Evolutionary conservation across 2,329 filamentous ascomycete genomes (phyloP), one percentile per base, ranked within the genome.

Genomic region (Rhynchosporium agropyri): DNA sequence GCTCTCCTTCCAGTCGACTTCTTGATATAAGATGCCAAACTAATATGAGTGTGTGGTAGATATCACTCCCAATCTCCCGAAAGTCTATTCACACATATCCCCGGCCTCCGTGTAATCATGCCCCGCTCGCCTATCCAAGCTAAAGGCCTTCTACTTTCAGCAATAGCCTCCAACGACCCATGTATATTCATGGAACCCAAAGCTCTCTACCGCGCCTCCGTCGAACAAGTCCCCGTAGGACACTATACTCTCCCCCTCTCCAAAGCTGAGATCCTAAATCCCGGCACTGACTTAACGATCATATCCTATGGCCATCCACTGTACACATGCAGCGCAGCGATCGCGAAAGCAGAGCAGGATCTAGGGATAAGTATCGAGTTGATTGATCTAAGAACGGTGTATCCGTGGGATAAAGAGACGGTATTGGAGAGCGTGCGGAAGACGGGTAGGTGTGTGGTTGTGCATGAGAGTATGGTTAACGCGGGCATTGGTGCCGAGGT

Each of bases 141-240:
- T 0, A 91, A 91, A 70, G 89, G 89, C 7, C 78, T 91, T 1
- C 78, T 91, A 8, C 79, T 90, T 2, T 80, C 84, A 3, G 78
- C 83, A 1, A 86, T 90, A 38, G 82, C 86, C 58, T 81, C 80
- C 71, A 84, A 85, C 45, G 88, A 91, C 72, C 89, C 89, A 0
- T 87, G 90, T 59, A 79, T 91, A 45, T 91, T 91, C 74, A 85
- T 91, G 86, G 89, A 91, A 70, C 89, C 89, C 1, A 91, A 91
- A 75, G 85, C 88, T 31, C 77, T 91, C 3, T 91, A 91, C 72
- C 84, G 89, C 33, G 88, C 89, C 1, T 86, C 88, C 0, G 86
- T 90, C 26, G 89, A 91, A 70, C 86, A 91, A 69, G 89, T 91
- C 0, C 89, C 89, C 0, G 81, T 82, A n/a, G 85, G 85, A 60